These are phyloP conservation scores for Pythium folliculosum DNA, from an alignment of 352 stramenopile genomes.

Conservation along the genomic window DNA sequence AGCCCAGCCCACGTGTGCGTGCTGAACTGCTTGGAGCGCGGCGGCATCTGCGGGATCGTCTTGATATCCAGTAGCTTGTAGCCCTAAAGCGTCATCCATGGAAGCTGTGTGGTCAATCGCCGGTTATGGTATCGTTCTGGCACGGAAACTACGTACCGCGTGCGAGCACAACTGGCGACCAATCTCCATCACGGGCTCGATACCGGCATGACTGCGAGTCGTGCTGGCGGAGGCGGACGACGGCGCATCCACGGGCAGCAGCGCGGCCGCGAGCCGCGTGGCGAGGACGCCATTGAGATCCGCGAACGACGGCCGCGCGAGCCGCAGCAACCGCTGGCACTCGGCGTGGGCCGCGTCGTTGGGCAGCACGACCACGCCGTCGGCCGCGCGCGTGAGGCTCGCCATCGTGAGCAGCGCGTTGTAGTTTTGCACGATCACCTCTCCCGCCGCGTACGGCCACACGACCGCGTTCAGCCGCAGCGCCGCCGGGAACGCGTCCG, in stretches of 20 bases:
- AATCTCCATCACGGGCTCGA: slow-evolving; percentile 44
- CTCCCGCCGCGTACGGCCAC: slow-evolving; percentile 81
- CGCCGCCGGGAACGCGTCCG: slow-evolving; percentile 57
- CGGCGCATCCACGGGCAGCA: slow-evolving; percentile 38
- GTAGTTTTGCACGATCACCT: slow-evolving; percentile 91
- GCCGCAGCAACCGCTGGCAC: slow-evolving; percentile 56
- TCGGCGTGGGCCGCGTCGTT: slow-evolving; percentile 67
- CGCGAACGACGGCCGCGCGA: slow-evolving; percentile 59
- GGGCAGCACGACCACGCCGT: slow-evolving; percentile 72
- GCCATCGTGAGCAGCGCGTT: slow-evolving; percentile 89
- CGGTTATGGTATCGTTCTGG: too few species aligned
- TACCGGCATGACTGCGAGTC: background rate
- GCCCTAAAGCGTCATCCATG: slow-evolving; percentile 31
- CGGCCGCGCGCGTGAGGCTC: slow-evolving; percentile 52
- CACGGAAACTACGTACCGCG: slow-evolving; percentile 33
- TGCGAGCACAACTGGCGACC: slow-evolving; percentile 55
- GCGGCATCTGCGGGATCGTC: slow-evolving; percentile 65
- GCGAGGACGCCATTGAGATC: slow-evolving; percentile 68
- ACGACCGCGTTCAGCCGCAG: slow-evolving; percentile 75
- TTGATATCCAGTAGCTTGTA: slow-evolving; percentile 79
- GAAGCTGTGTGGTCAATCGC: too few species aligned
- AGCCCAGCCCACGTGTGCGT: slow-evolving; percentile 75
- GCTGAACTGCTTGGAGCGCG: slow-evolving; percentile 67
- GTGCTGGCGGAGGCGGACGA: too few species aligned
- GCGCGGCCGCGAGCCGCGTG: slow-evolving; percentile 53